phyloP scores from a whole-genome alignment of 2,329 filamentous ascomycete species.

The Penicillium sumatraense region DNA sequence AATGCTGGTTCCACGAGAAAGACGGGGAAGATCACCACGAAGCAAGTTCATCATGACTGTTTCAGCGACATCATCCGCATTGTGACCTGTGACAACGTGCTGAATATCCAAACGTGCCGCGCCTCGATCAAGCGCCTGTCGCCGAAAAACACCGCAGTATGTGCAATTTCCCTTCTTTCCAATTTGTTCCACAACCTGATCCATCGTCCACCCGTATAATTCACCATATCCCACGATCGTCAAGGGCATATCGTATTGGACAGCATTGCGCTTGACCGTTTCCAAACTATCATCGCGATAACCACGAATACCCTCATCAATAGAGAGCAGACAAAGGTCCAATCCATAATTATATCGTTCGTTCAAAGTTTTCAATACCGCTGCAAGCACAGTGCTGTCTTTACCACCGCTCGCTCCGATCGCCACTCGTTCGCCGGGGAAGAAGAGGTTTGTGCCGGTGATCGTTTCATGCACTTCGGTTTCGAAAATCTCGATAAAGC shows the following conservation, averaged over 20 bases:
- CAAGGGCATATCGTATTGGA: conserved; percentile 87
- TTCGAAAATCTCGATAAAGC: conserved; percentile 88
- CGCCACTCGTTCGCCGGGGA: conserved; percentile 80
- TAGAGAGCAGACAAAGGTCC: conserved; percentile 82
- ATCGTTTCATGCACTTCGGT: conserved; percentile 94
- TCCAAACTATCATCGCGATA: conserved; percentile 96
- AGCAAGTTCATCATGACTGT: conserved; percentile 97
- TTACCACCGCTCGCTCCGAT: conserved; percentile 97
- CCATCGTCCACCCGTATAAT: conserved; percentile 99
- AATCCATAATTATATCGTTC: conserved; percentile 86
- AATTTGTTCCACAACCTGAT: conserved; percentile 93
- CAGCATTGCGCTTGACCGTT: conserved; percentile 91
- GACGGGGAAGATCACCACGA: conserved; percentile 82
- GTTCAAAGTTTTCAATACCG: conserved; percentile 91
- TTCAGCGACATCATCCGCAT: conserved; percentile 95
- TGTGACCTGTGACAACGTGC: conserved; percentile 96
- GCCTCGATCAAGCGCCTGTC: conserved; percentile 91
- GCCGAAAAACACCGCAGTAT: conserved; percentile 94
- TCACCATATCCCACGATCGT: conserved; percentile 93
- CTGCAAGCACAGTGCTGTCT: conserved; percentile 94
- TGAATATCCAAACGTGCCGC: conserved; percentile 84
- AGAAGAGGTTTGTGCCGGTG: conserved; percentile 77
- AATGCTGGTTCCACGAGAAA: conserved; percentile 89
- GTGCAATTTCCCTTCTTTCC: conserved; percentile 99
- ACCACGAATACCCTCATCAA: conserved; percentile 96